Conservation (phyloP, 495 filamentous ascomycete species). For the Penicillium silybi region DNA sequence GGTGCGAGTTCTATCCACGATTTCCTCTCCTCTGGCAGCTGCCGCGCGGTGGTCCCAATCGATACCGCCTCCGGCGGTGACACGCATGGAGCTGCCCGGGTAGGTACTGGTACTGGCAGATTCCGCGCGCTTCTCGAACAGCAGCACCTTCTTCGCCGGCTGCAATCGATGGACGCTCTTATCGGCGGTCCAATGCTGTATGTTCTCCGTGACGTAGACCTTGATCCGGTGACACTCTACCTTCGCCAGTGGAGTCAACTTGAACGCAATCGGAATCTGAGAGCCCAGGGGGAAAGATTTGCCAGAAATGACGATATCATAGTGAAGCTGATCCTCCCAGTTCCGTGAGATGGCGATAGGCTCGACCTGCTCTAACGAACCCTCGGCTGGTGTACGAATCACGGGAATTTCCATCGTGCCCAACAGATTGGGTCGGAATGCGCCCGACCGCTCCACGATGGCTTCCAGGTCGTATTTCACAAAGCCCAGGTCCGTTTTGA, state of each 20-base stretch:
- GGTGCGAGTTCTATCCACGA: conserved; percentile 48
- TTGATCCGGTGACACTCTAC: conserved; percentile 96
- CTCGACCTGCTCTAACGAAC: conserved; percentile 89
- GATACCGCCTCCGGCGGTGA: conserved; percentile 78
- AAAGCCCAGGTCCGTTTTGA: conserved; percentile 80
- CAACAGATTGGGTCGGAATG: conserved; percentile 86
- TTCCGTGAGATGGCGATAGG: conserved; percentile 95
- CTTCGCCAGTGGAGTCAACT: conserved; percentile 92
- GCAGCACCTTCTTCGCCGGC: conserved; percentile 72
- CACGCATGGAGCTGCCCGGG: conserved; percentile 70
- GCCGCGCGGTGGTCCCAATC: conserved; percentile 58
- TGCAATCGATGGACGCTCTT: conserved; percentile 87
- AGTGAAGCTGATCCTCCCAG: conserved; percentile 98
- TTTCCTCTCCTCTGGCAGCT: conserved; percentile 56
- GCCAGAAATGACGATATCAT: conserved; percentile 97
- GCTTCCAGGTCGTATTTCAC: conserved; percentile 90
- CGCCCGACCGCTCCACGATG: conserved; percentile 80
- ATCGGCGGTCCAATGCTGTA: conserved; percentile 88
- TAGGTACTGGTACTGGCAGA: conserved; percentile 72
- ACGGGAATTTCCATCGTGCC: conserved; percentile 81
- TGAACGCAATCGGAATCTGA: conserved; percentile 95
- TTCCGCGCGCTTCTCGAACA: conserved; percentile 91
- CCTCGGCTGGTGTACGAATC: conserved; percentile 83
- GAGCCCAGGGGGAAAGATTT: conserved; percentile 95
- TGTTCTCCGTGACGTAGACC: conserved; percentile 88